phyloP scores from a whole-genome alignment of 2,329 filamentous ascomycete species.

The Pseudogymnoascus sp. region DNA sequence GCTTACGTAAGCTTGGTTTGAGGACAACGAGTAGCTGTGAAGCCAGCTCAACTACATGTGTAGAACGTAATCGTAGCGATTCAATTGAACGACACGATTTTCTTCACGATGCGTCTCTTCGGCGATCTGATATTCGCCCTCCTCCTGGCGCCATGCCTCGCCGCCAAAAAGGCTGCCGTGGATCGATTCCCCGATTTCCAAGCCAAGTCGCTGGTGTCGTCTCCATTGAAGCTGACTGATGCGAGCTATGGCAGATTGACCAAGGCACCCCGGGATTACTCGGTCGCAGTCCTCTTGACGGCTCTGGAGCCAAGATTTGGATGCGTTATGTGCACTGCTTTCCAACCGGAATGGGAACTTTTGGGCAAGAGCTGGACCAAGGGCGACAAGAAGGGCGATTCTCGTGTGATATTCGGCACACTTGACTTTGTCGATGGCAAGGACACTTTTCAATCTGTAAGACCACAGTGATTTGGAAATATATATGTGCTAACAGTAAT shows the following conservation, averaged over 20 bases:
- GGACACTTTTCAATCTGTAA: constrained; percentile 76
- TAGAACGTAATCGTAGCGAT: background rate
- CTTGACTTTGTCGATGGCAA: constrained; percentile 84
- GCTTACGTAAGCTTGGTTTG: background rate
- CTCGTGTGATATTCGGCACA: constrained; percentile 68
- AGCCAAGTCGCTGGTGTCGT: constrained; percentile 53
- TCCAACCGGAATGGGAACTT: constrained; percentile 90
- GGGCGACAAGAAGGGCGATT: constrained; percentile 68
- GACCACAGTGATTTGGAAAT: constrained; percentile 18
- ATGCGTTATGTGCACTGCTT: constrained; percentile 79
- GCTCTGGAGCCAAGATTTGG: constrained; percentile 76
- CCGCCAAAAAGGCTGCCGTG: constrained; percentile 53
- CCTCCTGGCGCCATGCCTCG: constrained; percentile 51
- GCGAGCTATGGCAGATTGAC: constrained; percentile 67
- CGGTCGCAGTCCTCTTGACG: constrained; percentile 73
- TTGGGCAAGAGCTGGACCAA: constrained; percentile 79
- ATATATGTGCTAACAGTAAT: constrained; percentile 14
- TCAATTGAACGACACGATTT: constrained; percentile 11
- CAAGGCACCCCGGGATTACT: constrained; percentile 71
- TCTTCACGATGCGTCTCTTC: constrained; percentile 58
- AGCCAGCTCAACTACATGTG: constrained; percentile 4
- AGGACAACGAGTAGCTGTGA: constrained; percentile 8
- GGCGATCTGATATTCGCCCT: constrained; percentile 54
- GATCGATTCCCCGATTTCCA: constrained; percentile 67
- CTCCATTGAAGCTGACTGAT: constrained; percentile 73